These are phyloP conservation scores for Coemansia sp. DNA, from an alignment of 192 early-diverging fungal species.

Conservation along the genomic window DNA sequence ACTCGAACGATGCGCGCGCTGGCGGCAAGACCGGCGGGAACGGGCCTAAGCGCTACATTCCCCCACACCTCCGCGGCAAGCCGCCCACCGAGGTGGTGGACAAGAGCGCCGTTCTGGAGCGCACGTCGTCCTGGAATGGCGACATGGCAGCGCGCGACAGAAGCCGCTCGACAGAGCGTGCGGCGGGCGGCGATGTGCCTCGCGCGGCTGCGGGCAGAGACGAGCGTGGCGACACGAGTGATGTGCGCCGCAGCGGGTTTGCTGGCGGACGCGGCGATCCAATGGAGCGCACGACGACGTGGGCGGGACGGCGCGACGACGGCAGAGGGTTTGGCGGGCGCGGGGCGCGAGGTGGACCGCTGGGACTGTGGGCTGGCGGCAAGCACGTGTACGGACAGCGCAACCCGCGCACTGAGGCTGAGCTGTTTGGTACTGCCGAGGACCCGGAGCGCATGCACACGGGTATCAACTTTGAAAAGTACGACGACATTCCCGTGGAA, in stretches of 20 bases:
- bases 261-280: constrained; percentile 25
- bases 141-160: constrained; percentile 38
- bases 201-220: constrained; percentile 37
- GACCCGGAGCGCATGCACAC: constrained; percentile 74
- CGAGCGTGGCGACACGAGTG: constrained; percentile 36
- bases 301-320: constrained; percentile 49
- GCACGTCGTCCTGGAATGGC: constrained; percentile 52
- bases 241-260: constrained; percentile 34
- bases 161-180: constrained; percentile 41
- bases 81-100: constrained; percentile 44
- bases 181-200: constrained; percentile 4
- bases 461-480: constrained; percentile 99
- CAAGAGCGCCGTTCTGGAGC: constrained; percentile 46
- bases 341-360: constrained; percentile 38
- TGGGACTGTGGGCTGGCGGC: constrained; percentile 71
- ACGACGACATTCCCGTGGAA: constrained; percentile 97
- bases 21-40: constrained; percentile 7
- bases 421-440: constrained; percentile 71
- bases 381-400: constrained; percentile 72
- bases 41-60: constrained; percentile 57
- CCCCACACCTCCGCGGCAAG: constrained; percentile 62
- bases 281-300: constrained; percentile 51
- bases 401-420: constrained; percentile 73
- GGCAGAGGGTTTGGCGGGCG: constrained; percentile 24
- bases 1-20: constrained; percentile 36